Evolutionary conservation across 306 rosid genomes (phyloP).

Genomic region (Vigna trinervia): DNA sequence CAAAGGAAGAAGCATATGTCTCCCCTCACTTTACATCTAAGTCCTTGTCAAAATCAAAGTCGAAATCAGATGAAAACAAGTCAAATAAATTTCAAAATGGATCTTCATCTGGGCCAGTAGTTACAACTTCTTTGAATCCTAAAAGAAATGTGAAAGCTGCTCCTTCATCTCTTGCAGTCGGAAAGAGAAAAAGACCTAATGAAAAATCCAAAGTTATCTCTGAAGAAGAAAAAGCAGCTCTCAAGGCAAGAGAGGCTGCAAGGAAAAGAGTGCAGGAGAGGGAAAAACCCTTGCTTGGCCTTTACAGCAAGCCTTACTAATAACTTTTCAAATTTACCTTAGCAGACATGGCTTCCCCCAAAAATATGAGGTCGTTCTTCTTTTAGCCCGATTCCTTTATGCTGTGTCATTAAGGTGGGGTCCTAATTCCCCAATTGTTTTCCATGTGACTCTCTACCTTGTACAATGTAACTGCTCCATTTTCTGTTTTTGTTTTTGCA

Average conservation of each 20-base stretch:
- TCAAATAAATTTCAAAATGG: conserved; percentile 51
- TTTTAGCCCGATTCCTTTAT: conserved; percentile 5
- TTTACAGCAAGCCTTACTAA: conserved; percentile 70
- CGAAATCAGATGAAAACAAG: conserved; percentile 56
- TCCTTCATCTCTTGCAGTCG: conserved; percentile 75
- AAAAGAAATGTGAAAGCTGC: conserved; percentile 73
- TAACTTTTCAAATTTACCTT: conserved; percentile 34
- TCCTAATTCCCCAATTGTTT: conserved; percentile 32
- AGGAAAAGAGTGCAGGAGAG: conserved; percentile 92
- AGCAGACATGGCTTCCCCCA: conserved; percentile 32
- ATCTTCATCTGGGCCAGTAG: conserved; percentile 69
- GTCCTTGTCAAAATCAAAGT: conserved; percentile 50
- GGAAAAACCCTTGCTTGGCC: conserved; percentile 92
- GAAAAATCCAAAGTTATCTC: conserved; percentile 71
- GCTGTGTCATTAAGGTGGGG: conserved; percentile 34
- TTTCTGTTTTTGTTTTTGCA: conserved; percentile 7
- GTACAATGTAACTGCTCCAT: conserved; percentile 36
- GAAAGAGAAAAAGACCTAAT: conserved; percentile 83
- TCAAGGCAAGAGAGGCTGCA: conserved; percentile 96
- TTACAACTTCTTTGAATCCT: conserved; percentile 70
- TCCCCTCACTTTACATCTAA: conserved; percentile 69
- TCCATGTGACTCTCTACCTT: conserved; percentile 44
- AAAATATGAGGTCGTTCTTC: conserved; percentile 45
- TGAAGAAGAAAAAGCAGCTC: conserved; percentile 87
- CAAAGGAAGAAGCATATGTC: conserved; percentile 91